Base-by-base conservation (phyloP, 805 yeast species). In the Brettanomyces naardenensis region DNA sequence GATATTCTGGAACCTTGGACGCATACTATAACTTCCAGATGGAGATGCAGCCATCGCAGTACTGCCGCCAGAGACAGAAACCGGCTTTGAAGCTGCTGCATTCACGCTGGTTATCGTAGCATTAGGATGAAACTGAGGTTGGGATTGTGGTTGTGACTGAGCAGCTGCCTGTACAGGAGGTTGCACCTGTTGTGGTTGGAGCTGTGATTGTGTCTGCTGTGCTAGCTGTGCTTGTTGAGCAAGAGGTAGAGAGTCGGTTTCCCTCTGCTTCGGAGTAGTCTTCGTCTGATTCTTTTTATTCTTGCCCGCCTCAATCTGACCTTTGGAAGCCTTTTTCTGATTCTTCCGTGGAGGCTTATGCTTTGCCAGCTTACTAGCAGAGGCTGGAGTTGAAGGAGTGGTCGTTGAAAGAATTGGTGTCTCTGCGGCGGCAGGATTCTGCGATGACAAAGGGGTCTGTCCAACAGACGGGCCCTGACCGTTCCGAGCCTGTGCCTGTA, bases 1-100 rank as follows among this genome's bases (percentile, higher is more conserved):
- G 26, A 80, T 66, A n/a, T 79, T 69, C 2, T 87, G 85, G 21
- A 71, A 75, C 33, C 71, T 61, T 17, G 80, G 71, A 41, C 74
- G 70, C 26, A 48, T 37, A 62, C 62, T 37, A 62, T 69, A 53
- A 15, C 44, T 48, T 4, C 45, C 39, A 7, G 38, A 36, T 14
- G 40, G 42, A 13, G 42, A 26, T 13, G 44, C 32, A 18, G 41
- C 41, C 28, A 50, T 41, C 13, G 53, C 44, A 18, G 43, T 23
- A 7, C 46, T 45, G 2, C 51, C 31, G 1, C 51, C 33, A 15
- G 38, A 40, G 3, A 31, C 40, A 9, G 43, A 11, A 6, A 30
- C 33, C 6, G 51, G 52, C 20, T 47, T 45, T 10, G 52, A 37
- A 3, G 76, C 75, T 18, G 73, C 70, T 17, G 76, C 76, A 48